Evolutionary conservation across 2,329 filamentous ascomycete species (phyloP).

Genomic region (Fusarium kyushuense): DNA sequence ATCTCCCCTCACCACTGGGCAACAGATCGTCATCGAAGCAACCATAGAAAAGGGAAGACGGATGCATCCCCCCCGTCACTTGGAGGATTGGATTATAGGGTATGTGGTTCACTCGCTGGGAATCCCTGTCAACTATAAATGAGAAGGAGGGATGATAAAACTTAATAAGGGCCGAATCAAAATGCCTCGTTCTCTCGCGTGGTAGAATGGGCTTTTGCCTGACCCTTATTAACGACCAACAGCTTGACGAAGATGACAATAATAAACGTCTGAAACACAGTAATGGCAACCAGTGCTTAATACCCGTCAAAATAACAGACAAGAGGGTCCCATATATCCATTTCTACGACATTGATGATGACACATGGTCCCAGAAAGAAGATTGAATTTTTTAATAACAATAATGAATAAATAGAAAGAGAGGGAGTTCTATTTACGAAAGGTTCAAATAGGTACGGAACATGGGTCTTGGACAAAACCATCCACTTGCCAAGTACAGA

Average conservation of each 20-base stretch:
- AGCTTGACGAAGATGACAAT: slow-evolving; percentile 7
- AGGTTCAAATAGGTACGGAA: not conserved
- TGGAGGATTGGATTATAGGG: slow-evolving; percentile 27
- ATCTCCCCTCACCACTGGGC: slow-evolving; percentile 6
- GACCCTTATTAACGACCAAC: slow-evolving; percentile 12
- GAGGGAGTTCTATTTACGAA: too few species aligned
- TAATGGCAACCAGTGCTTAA: slow-evolving; percentile 1
- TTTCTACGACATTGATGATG: too few species aligned
- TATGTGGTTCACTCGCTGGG: slow-evolving; percentile 20
- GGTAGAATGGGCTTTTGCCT: slow-evolving; percentile 4
- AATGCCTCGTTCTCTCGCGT: slow-evolving; percentile 25
- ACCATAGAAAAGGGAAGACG: slow-evolving; percentile 6
- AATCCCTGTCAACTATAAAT: slow-evolving; percentile 25
- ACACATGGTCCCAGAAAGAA: not conserved
- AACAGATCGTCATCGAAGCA: slow-evolving; percentile 21
- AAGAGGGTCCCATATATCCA: too few species aligned
- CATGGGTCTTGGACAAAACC: not conserved
- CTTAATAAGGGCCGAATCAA: slow-evolving; percentile 20
- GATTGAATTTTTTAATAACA: too few species aligned
- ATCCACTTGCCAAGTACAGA: not conserved
- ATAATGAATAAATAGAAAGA: too few species aligned
- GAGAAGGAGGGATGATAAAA: slow-evolving; percentile 5
- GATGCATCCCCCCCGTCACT: slow-evolving; percentile 31
- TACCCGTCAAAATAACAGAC: too few species aligned
- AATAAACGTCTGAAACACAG: slow-evolving; percentile 5